Base-by-base conservation (phyloP, 78 protist genomes). In the Andalucia godoyi region DNA sequence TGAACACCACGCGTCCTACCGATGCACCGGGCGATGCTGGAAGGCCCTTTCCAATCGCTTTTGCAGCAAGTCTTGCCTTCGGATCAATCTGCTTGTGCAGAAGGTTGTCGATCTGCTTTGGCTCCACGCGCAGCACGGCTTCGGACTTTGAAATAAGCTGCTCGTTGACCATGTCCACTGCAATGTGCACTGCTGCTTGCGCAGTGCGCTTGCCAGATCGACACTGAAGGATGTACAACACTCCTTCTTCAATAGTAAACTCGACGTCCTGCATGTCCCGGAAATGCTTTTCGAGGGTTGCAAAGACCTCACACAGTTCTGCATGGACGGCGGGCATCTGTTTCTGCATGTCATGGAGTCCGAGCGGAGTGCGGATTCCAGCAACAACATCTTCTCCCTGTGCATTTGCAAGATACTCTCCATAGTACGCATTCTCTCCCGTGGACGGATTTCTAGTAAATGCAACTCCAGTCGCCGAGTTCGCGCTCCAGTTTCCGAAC, bases 331-430 rank as follows among this genome's bases (percentile, higher is more conserved):
- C 27, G 36, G 74, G 74, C 74, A 69, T 43, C 18, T 2, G 49
- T 50, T 57, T 49, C 57, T 69, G 60, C 66, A 69, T 53, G 47
- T 13, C 2, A 29, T 40, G 63, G 57, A 52, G 10, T 13, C 74
- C 63, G 30, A 17, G 1, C 53, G 93, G 88, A 10, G 88, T 87
- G 47, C 93, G 81, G 57, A 82, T 79, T 27, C 93, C 93, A 32
- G 93, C 86, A 18, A 87, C 93, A 23, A 87, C 93, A 49, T 87
- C 93, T 59, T 87, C 93, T n/a, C 93, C 93, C 75, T 87, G 93
- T 18, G 93, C 93, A 71, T 87, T 82, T 50, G 37, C 23, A n/a
- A 87, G 84, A 50, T 46, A 87, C 45, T 87, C 93, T n/a, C 93
- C 93, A 53, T 79, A 86, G 79, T 74, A 45, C 33, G 3, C 1